Evolutionary conservation across 805 yeast genomes (phyloP).

Genomic region (Candida adriatica): DNA sequence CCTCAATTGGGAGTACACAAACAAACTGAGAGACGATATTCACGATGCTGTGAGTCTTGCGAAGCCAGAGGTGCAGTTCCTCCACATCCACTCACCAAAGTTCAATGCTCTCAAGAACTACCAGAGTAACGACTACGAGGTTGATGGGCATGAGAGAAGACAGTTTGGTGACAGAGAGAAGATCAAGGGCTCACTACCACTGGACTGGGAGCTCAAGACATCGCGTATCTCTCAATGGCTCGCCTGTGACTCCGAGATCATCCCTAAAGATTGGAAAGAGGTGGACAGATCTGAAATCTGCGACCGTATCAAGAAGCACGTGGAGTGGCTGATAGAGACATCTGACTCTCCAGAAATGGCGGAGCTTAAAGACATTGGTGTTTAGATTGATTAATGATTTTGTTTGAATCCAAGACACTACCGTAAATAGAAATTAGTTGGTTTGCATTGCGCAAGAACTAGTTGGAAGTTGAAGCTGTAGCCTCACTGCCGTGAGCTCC

Average conservation of each 20-base stretch:
- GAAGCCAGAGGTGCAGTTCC: conserved; percentile 23
- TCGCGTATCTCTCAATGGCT: conserved; percentile 24
- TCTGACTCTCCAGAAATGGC: conserved; percentile 25
- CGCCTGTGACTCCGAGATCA: conserved; percentile 22
- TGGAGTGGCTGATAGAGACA: conserved; percentile 21
- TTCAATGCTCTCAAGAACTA: conserved; percentile 22
- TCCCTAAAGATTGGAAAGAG: conserved; percentile 23
- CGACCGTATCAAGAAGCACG: conserved; percentile 21
- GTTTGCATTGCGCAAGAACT: too few species aligned
- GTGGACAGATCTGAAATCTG: conserved; percentile 17
- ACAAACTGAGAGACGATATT: conserved; percentile 16
- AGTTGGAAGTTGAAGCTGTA: too few species aligned
- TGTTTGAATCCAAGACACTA: too few species aligned
- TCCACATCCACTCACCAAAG: conserved; percentile 24
- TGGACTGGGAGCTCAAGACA: conserved; percentile 23
- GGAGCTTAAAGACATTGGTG: conserved; percentile 17
- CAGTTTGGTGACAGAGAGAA: conserved; percentile 23
- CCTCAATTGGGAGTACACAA: conserved; percentile 19
- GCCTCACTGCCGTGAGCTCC: too few species aligned
- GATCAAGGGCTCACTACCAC: conserved; percentile 15
- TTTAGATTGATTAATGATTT: too few species aligned
- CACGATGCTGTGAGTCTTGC: conserved; percentile 8
- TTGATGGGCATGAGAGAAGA: conserved; percentile 22
- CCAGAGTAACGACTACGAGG: conserved; percentile 16
- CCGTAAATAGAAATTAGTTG: too few species aligned